Percentiles rank a stretch among this genome's conserved stretches.
Conservation (phyloP, 2,329 filamentous ascomycete genomes). For the Diaporthe ampelina region DNA sequence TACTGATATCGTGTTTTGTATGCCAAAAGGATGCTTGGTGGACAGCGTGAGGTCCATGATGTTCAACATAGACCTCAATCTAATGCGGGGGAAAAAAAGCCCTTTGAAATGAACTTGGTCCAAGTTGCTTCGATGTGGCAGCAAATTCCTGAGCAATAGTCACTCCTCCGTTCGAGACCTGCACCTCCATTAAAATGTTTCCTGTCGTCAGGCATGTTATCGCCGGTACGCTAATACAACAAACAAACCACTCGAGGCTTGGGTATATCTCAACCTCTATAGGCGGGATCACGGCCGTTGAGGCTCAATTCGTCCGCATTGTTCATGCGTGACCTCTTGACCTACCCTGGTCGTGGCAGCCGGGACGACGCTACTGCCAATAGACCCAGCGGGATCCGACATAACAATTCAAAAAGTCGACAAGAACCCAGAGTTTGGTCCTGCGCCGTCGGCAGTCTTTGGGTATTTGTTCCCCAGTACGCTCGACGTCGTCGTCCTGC, state of each 20-base stretch:
- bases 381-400: neutral
- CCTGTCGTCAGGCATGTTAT: neutral
- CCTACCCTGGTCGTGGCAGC: neutral
- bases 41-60: constrained; percentile 28
- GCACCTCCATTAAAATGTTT: neutral
- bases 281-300: constrained; percentile 14
- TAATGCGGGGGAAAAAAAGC: constrained; percentile 4
- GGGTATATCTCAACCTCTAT: constrained; percentile 15
- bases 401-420: neutral
- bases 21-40: constrained; percentile 26
- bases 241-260: constrained; percentile 12
- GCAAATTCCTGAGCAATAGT: neutral
- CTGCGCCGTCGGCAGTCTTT: neutral
- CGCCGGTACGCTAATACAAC: constrained; percentile 4
- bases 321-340: constrained; percentile 20
- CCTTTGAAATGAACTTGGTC: neutral
- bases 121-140: neutral
- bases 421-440: neutral
- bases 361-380: constrained; percentile 15
- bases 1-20: constrained; percentile 1
- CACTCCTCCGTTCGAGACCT: neutral
- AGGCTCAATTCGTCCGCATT: constrained; percentile 12
- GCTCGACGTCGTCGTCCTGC: constrained; percentile 9
- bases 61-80: constrained; percentile 23
- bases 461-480: neutral